Evolutionary conservation across 1,284 basidiomycete species (phyloP).

Genomic region (Inonotus hispidus): DNA sequence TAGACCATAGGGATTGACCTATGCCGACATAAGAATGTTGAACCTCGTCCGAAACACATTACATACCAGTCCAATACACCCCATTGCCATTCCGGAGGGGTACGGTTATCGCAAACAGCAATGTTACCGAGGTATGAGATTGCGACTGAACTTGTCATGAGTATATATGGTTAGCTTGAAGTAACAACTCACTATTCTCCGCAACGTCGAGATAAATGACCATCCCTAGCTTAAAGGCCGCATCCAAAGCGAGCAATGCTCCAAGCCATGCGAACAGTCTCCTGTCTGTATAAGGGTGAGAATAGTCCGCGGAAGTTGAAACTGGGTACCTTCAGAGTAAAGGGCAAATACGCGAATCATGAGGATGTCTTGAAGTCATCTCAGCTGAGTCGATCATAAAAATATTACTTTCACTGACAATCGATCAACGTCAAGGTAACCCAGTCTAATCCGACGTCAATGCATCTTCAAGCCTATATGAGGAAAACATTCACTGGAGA

Average conservation of each 20-base stretch:
- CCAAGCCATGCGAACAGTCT: neutral
- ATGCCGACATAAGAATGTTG: neutral
- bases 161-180: neutral
- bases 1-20: neutral
- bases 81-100: neutral
- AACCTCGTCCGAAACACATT: neutral
- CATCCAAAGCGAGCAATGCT: neutral
- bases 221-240: neutral
- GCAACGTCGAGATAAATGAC: neutral
- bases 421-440: neutral
- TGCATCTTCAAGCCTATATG: neutral
- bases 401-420: neutral
- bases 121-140: neutral
- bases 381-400: neutral
- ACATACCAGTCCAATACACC: neutral
- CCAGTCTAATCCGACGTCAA: neutral
- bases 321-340: neutral
- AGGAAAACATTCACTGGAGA: neutral
- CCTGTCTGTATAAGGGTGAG: neutral
- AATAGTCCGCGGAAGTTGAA: neutral
- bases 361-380: neutral
- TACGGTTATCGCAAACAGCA: neutral
- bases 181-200: neutral
- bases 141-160: neutral
- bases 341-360: slow-evolving; percentile 9